These are phyloP conservation scores for Vigna unguiculata DNA, from an alignment of 306 rosid species.

Conservation along the genomic window DNA sequence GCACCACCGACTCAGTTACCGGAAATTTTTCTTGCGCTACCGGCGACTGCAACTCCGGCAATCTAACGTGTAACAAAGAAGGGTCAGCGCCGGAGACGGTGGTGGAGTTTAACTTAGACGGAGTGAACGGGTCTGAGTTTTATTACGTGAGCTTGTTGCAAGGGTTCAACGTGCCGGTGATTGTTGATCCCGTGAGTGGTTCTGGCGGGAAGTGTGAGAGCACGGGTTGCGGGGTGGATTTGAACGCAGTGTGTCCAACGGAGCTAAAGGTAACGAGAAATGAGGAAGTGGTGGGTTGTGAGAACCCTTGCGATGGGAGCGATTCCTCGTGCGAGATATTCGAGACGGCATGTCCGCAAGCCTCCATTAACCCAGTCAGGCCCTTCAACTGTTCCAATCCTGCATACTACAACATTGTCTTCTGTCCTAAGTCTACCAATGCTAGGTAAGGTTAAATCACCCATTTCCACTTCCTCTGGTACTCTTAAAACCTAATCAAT, in stretches of 20 bases:
- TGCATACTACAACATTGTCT: conserved; percentile 55
- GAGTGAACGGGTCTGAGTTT: too few species aligned
- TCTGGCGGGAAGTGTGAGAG: conserved; percentile 51
- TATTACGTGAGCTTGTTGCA: too few species aligned
- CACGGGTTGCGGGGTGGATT: conserved; percentile 67
- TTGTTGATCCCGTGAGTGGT: too few species aligned
- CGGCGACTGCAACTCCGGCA: conserved; percentile 68
- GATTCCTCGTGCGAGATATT: conserved; percentile 54
- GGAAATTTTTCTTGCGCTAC: conserved; percentile 74
- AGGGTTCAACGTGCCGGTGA: too few species aligned
- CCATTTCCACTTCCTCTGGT: too few species aligned
- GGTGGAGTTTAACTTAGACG: too few species aligned
- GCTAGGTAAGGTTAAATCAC: too few species aligned
- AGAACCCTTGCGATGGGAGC: neutral
- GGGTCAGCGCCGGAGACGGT: too few species aligned
- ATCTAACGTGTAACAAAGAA: too few species aligned
- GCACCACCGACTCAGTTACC: conserved; percentile 60
- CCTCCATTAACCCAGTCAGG: conserved; percentile 65
- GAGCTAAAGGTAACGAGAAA: conserved; percentile 58
- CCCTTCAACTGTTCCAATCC: conserved; percentile 66
- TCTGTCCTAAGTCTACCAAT: conserved; percentile 71
- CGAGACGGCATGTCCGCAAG: conserved; percentile 71
- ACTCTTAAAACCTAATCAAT: too few species aligned
- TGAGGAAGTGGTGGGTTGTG: conserved; percentile 58
- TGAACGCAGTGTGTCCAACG: conserved; percentile 66